Evolutionary conservation across 768 basidiomycete species (phyloP).

Genomic region (Lentinula guzmanii): DNA sequence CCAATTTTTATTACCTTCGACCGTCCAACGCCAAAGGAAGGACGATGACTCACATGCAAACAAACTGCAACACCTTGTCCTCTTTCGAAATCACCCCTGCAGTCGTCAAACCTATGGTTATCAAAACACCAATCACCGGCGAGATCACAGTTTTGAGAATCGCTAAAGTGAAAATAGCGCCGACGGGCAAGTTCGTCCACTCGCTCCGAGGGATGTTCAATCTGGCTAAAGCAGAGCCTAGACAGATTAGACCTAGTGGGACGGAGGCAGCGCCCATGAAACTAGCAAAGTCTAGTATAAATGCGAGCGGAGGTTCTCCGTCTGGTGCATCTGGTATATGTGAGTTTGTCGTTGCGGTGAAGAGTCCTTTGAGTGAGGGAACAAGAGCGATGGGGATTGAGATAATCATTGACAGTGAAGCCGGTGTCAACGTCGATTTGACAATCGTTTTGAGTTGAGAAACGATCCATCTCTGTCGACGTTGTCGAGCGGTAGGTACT

Average conservation of each 20-base stretch:
- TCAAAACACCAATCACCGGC: slow-evolving; percentile 56
- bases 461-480: background rate
- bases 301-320: slow-evolving; percentile 59
- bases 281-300: slow-evolving; percentile 47
- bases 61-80: slow-evolving; percentile 57
- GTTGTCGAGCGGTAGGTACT: background rate
- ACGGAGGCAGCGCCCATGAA: slow-evolving; percentile 63
- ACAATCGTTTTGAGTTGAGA: slow-evolving; percentile 19
- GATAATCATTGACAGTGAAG: slow-evolving; percentile 47
- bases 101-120: slow-evolving; percentile 45
- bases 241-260: slow-evolving; percentile 54
- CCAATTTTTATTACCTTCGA: background rate
- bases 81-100: slow-evolving; percentile 40
- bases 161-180: slow-evolving; percentile 49
- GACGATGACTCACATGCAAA: slow-evolving; percentile 54
- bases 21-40: background rate
- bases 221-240: slow-evolving; percentile 59
- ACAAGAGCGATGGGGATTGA: slow-evolving; percentile 53
- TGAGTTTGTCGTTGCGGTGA: slow-evolving; percentile 39
- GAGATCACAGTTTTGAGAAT: slow-evolving; percentile 48
- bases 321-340: slow-evolving; percentile 52
- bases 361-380: slow-evolving; percentile 54
- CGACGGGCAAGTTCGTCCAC: slow-evolving; percentile 40
- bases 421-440: slow-evolving; percentile 36
- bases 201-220: slow-evolving; percentile 44